Percentiles rank a stretch among this genome's conserved stretches.
These are phyloP conservation scores for Saccharomycopsis synnaedendra DNA, from an alignment of 805 yeast genomes.

Conservation along the genomic window DNA sequence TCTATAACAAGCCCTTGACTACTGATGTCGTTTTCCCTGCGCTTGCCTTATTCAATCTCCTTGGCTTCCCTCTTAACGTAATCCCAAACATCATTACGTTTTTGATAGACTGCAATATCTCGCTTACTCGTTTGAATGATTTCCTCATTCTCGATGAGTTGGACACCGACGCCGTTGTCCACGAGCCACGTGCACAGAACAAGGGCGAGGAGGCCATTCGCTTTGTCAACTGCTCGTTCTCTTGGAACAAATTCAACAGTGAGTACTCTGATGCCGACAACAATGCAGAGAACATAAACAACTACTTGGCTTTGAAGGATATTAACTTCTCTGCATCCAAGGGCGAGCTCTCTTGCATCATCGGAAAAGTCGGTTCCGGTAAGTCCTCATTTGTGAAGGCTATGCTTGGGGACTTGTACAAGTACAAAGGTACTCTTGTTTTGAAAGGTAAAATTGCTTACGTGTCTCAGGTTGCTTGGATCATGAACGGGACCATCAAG, in stretches of 20 bases:
- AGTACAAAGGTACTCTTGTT: slow-evolving; percentile 58
- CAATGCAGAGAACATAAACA: neutral
- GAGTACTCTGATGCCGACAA: slow-evolving; percentile 31
- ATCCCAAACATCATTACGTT: slow-evolving; percentile 85
- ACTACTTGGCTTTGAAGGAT: slow-evolving; percentile 40
- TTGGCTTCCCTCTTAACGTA: slow-evolving; percentile 85
- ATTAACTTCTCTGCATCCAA: slow-evolving; percentile 54
- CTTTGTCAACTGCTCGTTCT: slow-evolving; percentile 56
- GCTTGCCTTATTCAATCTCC: slow-evolving; percentile 72
- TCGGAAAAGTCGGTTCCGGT: slow-evolving; percentile 87
- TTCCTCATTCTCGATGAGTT: slow-evolving; percentile 71
- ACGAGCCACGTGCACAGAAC: slow-evolving; percentile 31
- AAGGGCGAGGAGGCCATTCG: slow-evolving; percentile 59
- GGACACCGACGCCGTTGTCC: slow-evolving; percentile 66
- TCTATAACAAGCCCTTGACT: slow-evolving; percentile 55
- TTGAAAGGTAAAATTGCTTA: slow-evolving; percentile 77
- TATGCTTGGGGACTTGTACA: slow-evolving; percentile 71
- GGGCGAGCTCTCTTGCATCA: slow-evolving; percentile 75
- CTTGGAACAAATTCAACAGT: slow-evolving; percentile 66
- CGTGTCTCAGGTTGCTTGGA: slow-evolving; percentile 94
- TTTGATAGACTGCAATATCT: slow-evolving; percentile 81
- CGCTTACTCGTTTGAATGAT: slow-evolving; percentile 58
- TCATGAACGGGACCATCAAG: slow-evolving; percentile 85
- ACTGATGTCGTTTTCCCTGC: slow-evolving; percentile 93
- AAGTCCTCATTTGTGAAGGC: slow-evolving; percentile 76